Evolutionary conservation across 148 eudicot genomes (phyloP), one percentile per base, ranked within the genome.

Genomic region (Amaranthus cruentus): DNA sequence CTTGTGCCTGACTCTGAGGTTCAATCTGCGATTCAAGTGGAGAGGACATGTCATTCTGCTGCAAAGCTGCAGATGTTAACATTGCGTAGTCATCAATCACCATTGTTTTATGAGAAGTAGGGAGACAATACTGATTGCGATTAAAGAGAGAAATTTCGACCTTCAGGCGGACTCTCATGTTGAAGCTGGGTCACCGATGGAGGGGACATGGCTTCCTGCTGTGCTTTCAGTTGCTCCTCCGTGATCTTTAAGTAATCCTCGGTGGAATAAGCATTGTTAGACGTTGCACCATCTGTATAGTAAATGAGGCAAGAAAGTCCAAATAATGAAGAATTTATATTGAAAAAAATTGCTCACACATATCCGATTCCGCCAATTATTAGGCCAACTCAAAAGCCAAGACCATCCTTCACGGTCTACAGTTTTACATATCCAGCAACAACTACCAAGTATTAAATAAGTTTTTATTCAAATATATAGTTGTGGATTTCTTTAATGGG

Each of bases 221-320:
- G 87, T 46, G 69, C 91, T 85, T 76, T 83, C 63, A 90, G 81
- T 69, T 88, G 89, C 74, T 87, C 88, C 59, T 88, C 89, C 13
- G 85, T 87, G 52, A 84, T 81, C 85, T 82, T 90, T 54, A 88
- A 64, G 80, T 78, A 85, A 50, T 85, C 91, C 74, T 88, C 97
- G 49, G 77, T 81, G 18, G 92, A 62, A 77, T 82, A 88, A 42
- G 88, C 89, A 57, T 68, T 81, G 76, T 58, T 77, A 47, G 82
- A 71, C 62, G 83, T 75, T 67, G 83, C 73, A 76, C 89, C 92
- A 82, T 90, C 95, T 92, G 79, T 77, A 77, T 74, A 21, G 15
- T 28, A 49, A 46, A 7, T 10, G 50, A 21, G 43, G n/a, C 55
- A 67, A 1, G 38, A 15, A 38, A 28, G 3, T 15, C 72, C 11